A percentile compares a stretch with the other conserved stretches of the same genome.
These are phyloP conservation scores for Sedum album DNA, from an alignment of 164 flowering plant species.

Conservation along the genomic window DNA sequence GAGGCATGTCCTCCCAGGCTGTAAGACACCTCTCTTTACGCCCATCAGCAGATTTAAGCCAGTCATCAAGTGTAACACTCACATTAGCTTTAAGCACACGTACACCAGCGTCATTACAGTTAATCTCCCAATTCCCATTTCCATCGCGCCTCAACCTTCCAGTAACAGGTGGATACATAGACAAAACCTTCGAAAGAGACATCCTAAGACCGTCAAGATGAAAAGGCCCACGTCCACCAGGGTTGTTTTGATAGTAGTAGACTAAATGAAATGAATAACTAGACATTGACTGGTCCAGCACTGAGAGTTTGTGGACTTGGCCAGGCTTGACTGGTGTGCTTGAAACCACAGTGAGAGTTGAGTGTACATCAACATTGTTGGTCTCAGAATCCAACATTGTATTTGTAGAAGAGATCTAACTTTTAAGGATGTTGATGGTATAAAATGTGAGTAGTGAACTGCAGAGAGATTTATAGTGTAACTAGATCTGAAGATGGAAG, in stretches of 20 bases:
- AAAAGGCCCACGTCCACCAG: constrained; percentile 9
- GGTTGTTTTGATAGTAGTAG: constrained; percentile 40
- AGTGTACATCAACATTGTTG: constrained; percentile 27
- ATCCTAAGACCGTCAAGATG: constrained; percentile 28
- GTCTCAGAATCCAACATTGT: constrained; percentile 5
- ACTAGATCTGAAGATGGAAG: background rate
- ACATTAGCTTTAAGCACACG: constrained; percentile 48
- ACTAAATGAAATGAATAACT: constrained; percentile 45
- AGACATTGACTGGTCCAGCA: constrained; percentile 54
- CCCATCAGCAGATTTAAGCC: constrained; percentile 51
- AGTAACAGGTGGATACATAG: constrained; percentile 45
- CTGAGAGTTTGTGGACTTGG: constrained; percentile 29
- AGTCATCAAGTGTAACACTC: constrained; percentile 43
- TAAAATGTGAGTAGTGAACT: background rate
- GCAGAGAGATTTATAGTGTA: background rate
- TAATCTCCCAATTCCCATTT: constrained; percentile 43
- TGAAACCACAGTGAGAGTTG: constrained; percentile 54
- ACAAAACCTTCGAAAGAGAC: constrained; percentile 37
- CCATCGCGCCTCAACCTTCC: constrained; percentile 41
- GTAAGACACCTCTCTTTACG: constrained; percentile 49
- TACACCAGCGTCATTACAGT: constrained; percentile 70
- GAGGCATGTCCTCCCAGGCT: constrained; percentile 61
- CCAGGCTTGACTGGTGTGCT: constrained; percentile 42
- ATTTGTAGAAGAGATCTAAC: background rate
- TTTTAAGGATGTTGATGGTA: background rate